Base-by-base conservation (phyloP, 2,329 filamentous ascomycete species). In the Elsinoe fawcettii region DNA sequence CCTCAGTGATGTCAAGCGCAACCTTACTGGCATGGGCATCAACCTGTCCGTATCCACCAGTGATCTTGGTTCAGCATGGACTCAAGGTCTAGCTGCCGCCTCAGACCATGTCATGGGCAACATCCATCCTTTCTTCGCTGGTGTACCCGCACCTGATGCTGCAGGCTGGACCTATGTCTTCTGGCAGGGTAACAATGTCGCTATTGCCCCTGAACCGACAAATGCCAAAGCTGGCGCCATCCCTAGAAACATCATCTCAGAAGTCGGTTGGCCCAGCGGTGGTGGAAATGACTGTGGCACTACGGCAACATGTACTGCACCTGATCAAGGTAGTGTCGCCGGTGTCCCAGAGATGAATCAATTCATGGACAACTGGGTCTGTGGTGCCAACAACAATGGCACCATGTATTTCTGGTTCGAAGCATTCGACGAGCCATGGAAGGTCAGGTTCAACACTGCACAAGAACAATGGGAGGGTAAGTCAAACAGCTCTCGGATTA, bases 391-490 rank as follows among this genome's bases (percentile, higher is more conserved):
- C 61, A 75, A 75, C 22, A 95, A 96, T 66, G 87, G 85, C 46
- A 96, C 90, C 1, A 84, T 95, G 63, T 97, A 95, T 70, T 96
- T 96, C 69, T 97, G 92, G 83, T 96, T 97, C 70, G 88, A 91
- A 68, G 90, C 90, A 8, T 97, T 96, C 69, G 92, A 97, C 69
- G 92, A 97, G 77, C 90, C 90, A 2, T 97, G 92, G 92, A 96
- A 97, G 75, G 76, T 86, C 57, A 58, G 12, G 3, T 58, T 18
- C 39, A 44, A 58, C 30, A 58, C 56, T 27, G 32, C 20, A 5
- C 23, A 43, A 11, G 56, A 58, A 14, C 32, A 53, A 30, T 58
- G 56, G 56, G 56, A 58, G 30, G 49, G 56, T 46, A n/a, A 56
- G 54, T 55, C 16, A 18, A 25, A 8, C 36, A 18, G 3, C 12